Conservation (phyloP, 2,329 filamentous ascomycete genomes). For the Amauroascus verrucosus region DNA sequence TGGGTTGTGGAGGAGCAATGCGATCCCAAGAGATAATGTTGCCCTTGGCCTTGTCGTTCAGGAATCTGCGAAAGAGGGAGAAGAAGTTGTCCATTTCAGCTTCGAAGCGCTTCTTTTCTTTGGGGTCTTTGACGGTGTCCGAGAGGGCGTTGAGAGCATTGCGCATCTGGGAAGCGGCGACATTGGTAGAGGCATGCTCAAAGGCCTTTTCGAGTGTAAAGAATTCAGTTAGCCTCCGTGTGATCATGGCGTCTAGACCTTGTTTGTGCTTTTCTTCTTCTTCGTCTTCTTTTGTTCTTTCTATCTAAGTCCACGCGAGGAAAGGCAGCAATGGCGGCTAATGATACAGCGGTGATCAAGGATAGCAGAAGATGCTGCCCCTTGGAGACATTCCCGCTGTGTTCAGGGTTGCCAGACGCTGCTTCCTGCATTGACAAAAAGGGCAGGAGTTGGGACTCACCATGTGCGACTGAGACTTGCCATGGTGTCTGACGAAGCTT, state of each 20-base stretch:
- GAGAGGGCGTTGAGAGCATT: constrained; percentile 88
- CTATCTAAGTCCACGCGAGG: not conserved
- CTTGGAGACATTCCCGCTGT: not conserved
- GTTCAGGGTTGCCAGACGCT: not conserved
- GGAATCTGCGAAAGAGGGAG: constrained; percentile 90
- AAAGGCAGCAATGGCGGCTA: not conserved
- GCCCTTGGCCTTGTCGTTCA: constrained; percentile 98
- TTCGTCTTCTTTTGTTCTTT: too few relatives aligned
- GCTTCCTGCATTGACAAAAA: not conserved
- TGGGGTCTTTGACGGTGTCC: constrained; percentile 75
- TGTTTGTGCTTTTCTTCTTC: too few relatives aligned
- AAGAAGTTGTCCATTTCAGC: constrained; percentile 99
- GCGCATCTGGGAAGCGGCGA: constrained; percentile 97
- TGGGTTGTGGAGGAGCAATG: constrained; percentile 83
- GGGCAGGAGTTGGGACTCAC: constrained; percentile 31
- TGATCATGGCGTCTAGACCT: not conserved
- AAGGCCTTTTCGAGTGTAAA: constrained; percentile 59
- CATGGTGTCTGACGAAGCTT: constrained; percentile 39
- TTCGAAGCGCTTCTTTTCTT: constrained; percentile 73
- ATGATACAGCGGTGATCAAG: not conserved
- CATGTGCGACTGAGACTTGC: constrained; percentile 47
- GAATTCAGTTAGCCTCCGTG: constrained; percentile 8
- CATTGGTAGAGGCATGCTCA: constrained; percentile 97
- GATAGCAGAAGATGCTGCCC: too few relatives aligned
- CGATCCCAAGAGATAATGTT: constrained; percentile 93